A percentile compares a stretch with the other conserved stretches of the same genome.
Conservation (phyloP, 2,329 filamentous ascomycete species). For the Hymenoscyphus fructigenus region DNA sequence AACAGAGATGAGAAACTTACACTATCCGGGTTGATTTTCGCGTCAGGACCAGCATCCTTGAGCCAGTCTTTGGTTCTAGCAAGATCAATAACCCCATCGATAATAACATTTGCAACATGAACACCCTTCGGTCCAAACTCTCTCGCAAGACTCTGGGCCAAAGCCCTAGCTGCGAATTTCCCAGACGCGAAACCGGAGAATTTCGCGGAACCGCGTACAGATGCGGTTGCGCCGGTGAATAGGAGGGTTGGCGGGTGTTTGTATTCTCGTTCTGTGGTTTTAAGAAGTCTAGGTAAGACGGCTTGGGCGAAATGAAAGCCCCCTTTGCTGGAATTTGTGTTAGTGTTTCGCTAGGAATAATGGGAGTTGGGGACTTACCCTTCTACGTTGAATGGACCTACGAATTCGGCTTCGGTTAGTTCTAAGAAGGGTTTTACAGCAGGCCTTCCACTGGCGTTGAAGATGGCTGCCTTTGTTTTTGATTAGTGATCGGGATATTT, state of each 20-base stretch:
- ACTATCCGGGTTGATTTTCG: conserved; percentile 72
- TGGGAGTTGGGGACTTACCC: conserved; percentile 43
- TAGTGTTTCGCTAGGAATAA: background rate
- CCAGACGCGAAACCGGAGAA: conserved; percentile 73
- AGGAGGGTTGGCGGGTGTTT: conserved; percentile 74
- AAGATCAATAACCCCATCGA: conserved; percentile 84
- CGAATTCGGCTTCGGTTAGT: conserved; percentile 49
- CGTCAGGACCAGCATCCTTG: conserved; percentile 49
- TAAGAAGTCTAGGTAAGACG: conserved; percentile 67
- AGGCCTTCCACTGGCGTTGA: conserved; percentile 59
- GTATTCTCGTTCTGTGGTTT: conserved; percentile 48
- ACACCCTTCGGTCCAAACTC: conserved; percentile 85
- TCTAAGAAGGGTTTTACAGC: conserved; percentile 59
- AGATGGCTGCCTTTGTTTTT: conserved; percentile 56
- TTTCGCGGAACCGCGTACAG: conserved; percentile 66
- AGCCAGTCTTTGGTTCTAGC: conserved; percentile 60
- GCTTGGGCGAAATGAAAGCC: conserved; percentile 79
- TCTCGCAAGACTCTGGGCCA: conserved; percentile 72
- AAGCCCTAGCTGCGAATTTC: conserved; percentile 75
- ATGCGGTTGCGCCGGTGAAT: conserved; percentile 85
- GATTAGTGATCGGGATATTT: background rate
- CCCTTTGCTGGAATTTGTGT: conserved; percentile 23
- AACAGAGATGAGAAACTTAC: conserved; percentile 47
- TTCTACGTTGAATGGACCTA: conserved; percentile 46
- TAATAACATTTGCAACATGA: conserved; percentile 78